A percentile compares a stretch with the other conserved stretches of the same genome.
These are phyloP conservation scores for Aspergillus neotritici DNA, from an alignment of 2,329 filamentous ascomycete species.

Conservation along the genomic window DNA sequence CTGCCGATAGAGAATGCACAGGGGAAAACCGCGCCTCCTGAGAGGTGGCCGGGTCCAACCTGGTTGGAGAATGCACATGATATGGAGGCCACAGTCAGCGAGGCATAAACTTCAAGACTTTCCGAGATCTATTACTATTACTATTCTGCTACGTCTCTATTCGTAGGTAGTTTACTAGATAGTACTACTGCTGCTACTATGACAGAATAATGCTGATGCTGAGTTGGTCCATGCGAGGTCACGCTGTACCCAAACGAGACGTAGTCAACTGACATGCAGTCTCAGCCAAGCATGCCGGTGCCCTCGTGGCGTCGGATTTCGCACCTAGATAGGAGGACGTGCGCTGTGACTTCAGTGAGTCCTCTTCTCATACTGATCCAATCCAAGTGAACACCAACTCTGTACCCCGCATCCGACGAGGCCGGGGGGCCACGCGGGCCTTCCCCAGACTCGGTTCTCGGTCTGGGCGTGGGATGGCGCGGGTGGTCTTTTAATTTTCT, in stretches of 20 bases:
- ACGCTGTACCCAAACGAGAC: neutral
- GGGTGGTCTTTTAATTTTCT: neutral
- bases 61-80: slow-evolving; percentile 1
- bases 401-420: slow-evolving; percentile 21
- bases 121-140: neutral
- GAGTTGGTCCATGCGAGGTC: no score
- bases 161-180: no score
- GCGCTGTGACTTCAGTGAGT: neutral
- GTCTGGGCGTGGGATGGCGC: neutral
- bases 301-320: neutral
- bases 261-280: slow-evolving; percentile 6
- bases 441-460: slow-evolving; percentile 12
- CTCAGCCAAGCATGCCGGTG: slow-evolving; percentile 1
- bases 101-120: slow-evolving; percentile 1
- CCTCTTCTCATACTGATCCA: neutral
- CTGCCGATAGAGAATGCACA: no score
- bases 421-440: slow-evolving; percentile 19
- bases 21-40: no score
- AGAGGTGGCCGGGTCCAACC: no score
- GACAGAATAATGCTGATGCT: no score
- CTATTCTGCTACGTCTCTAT: no score
- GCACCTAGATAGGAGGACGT: neutral
- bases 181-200: no score
- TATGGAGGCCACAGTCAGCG: neutral
- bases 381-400: neutral